phyloP scores from a whole-genome alignment of 306 rosid species.

The Begonia masoniana region DNA sequence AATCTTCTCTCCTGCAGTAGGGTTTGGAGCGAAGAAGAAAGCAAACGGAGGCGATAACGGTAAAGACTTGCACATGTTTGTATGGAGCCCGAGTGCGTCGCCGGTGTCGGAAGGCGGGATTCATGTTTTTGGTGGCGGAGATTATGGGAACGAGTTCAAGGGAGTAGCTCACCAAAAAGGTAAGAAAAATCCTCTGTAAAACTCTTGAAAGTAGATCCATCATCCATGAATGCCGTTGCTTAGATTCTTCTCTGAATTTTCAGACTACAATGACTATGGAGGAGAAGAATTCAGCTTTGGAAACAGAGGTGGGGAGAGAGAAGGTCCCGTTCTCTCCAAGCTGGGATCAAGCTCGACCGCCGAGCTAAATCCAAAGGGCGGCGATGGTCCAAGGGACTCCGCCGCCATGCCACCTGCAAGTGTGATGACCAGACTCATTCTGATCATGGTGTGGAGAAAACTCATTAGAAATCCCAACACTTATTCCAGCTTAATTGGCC shows the following conservation, averaged over 20 bases:
- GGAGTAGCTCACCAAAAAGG: slow-evolving; percentile 1
- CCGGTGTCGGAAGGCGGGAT: slow-evolving; percentile 2
- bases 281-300: slow-evolving; percentile 2
- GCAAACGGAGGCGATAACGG: not conserved
- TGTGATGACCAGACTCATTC: slow-evolving; percentile 79
- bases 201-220: not conserved
- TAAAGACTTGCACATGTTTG: slow-evolving; percentile 7
- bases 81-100: slow-evolving; percentile 10
- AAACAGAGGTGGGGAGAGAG: slow-evolving; percentile 1
- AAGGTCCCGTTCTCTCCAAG: not conserved
- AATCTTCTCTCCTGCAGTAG: slow-evolving; percentile 1
- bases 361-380: not conserved
- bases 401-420: slow-evolving; percentile 55
- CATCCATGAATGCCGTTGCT: not conserved
- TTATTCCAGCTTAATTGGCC: slow-evolving; percentile 61
- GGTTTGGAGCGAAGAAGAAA: slow-evolving; percentile 3
- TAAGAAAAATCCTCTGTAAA: not conserved
- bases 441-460: slow-evolving; percentile 85
- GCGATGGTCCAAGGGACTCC: not conserved
- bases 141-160: not conserved
- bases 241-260: not conserved
- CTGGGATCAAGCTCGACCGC: slow-evolving; percentile 1
- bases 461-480: slow-evolving; percentile 76
- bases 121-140: slow-evolving; percentile 3
- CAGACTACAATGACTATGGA: not conserved